Base-by-base conservation (phyloP, 1,284 basidiomycete species). In the Pascua sp. region DNA sequence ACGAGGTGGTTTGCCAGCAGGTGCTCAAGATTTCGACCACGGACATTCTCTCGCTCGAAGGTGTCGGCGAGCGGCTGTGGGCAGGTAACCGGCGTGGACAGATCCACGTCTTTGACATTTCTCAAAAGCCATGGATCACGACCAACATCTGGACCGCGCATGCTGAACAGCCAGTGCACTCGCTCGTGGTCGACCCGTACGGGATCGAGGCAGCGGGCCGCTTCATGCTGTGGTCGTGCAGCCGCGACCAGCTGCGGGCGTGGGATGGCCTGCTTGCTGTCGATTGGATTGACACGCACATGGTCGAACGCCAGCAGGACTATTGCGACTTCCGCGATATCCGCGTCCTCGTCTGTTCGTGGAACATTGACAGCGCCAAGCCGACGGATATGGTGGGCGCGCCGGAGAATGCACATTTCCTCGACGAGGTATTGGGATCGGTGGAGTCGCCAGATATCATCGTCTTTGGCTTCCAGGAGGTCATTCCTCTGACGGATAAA, bases 61-160 rank as follows among this genome's bases (percentile, higher is more conserved):
- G 90, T 2, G 89, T 94, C 4, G 85, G 87, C 51, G 81, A 88
- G 55, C 78, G 85, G 49, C 77, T 98, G 32, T 98, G 94, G 95
- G 86, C 85, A 4, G 92, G 91, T 0, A 85, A 85, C 15, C 75
- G 93, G 56, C 88, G 85, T 56, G 95, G 93, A 0, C 81, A 82
- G 69, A 90, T 98, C 46, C 81, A 85, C n/a, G 90, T 86, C 1
- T 95, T 89, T 72, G 88, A 94, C 70, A 83, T 91, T 32, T 73
- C 64, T 9, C 60, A 71, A 12, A 62, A 80, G 61, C 91, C 91
- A 4, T 98, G 93, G 93, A 76, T 85, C 8, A 84, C 90, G 59
- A 90, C 90, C 55, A 98, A 98, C 72, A 82, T 82, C 44, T 98
- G 95, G 95, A 82, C 82, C 54, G 94, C 91, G 8, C 92, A 97